Evolutionary conservation across 2,329 filamentous ascomycete genomes (phyloP).

Genomic region (Cladosporium velox): DNA sequence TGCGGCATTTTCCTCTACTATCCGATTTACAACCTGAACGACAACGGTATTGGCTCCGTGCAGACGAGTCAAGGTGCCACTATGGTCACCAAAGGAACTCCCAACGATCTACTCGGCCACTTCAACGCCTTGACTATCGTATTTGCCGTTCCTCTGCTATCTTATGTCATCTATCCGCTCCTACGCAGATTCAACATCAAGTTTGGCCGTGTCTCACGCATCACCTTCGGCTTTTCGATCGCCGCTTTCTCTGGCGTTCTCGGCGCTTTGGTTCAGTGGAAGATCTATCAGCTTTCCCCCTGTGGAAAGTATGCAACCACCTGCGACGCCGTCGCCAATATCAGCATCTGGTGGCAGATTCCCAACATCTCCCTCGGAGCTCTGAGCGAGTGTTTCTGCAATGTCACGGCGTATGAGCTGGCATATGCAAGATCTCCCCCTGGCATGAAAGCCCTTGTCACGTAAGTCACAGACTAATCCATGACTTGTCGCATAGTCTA

Average conservation of each 20-base stretch:
- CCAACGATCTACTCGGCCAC: conserved; percentile 47
- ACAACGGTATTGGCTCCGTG: background rate
- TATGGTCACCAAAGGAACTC: conserved; percentile 38
- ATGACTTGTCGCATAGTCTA: background rate
- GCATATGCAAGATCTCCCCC: conserved; percentile 47
- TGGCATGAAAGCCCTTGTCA: conserved; percentile 47
- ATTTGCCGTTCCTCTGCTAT: conserved; percentile 45
- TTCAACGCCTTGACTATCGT: conserved; percentile 49
- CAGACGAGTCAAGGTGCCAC: conserved; percentile 22
- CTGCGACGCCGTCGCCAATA: conserved; percentile 26
- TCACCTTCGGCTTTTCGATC: conserved; percentile 53
- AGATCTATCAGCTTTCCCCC: conserved; percentile 54
- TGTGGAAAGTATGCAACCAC: conserved; percentile 44
- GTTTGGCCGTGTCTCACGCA: conserved; percentile 52
- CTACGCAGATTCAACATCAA: conserved; percentile 42
- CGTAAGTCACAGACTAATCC: conserved; percentile 21
- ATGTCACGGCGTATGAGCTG: conserved; percentile 40
- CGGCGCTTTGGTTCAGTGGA: conserved; percentile 55
- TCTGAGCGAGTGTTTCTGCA: background rate
- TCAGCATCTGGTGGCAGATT: conserved; percentile 26
- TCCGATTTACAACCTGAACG: conserved; percentile 40
- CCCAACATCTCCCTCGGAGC: conserved; percentile 30
- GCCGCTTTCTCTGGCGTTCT: conserved; percentile 53
- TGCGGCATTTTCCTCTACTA: conserved; percentile 65
- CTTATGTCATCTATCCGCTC: conserved; percentile 46